A percentile compares a stretch with the other conserved stretches of the same genome.
phyloP scores from a whole-genome alignment of 345 rosid genomes.

The Anastatica hierochuntica region DNA sequence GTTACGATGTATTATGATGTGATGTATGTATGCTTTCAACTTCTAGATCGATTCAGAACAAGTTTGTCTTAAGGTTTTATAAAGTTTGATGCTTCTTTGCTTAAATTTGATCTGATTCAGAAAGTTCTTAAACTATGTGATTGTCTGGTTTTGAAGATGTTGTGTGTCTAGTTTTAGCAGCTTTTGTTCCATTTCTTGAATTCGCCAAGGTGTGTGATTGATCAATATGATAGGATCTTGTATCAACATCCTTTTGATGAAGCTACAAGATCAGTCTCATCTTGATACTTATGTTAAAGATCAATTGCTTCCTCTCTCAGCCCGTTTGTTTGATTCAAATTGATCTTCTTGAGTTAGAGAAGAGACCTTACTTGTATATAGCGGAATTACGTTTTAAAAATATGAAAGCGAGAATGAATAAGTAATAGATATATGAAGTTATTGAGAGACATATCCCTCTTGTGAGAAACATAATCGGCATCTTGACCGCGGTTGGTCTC shows the following conservation, averaged over 20 bases:
- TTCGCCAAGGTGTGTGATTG: conserved; percentile 37
- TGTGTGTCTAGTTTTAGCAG: too few relatives aligned
- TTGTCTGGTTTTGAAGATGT: too few relatives aligned
- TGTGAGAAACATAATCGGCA: conserved; percentile 10
- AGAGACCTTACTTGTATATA: background rate
- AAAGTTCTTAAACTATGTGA: background rate
- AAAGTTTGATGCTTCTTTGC: background rate
- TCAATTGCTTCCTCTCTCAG: conserved; percentile 18
- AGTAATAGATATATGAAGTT: background rate
- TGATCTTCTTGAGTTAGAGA: conserved; percentile 22
- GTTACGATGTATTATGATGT: too few relatives aligned
- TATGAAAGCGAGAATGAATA: too few relatives aligned
- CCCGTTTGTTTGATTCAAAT: conserved; percentile 21
- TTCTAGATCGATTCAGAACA: conserved; percentile 5
- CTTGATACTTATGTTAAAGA: conserved; percentile 14
- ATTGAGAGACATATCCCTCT: conserved; percentile 14
- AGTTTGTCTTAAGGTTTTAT: too few relatives aligned
- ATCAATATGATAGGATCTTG: conserved; percentile 31
- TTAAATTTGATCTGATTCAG: conserved; percentile 1
- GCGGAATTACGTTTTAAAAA: too few relatives aligned
- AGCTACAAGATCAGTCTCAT: conserved; percentile 25
- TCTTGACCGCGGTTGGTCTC: conserved; percentile 28
- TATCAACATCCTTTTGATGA: conserved; percentile 20
- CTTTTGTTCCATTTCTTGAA: conserved; percentile 36
- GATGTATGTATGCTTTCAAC: conserved; percentile 18